Evolutionary conservation across 2,329 filamentous ascomycete species (phyloP), one percentile per base, ranked within the genome.

Genomic region (Trichoderma atroviride): DNA sequence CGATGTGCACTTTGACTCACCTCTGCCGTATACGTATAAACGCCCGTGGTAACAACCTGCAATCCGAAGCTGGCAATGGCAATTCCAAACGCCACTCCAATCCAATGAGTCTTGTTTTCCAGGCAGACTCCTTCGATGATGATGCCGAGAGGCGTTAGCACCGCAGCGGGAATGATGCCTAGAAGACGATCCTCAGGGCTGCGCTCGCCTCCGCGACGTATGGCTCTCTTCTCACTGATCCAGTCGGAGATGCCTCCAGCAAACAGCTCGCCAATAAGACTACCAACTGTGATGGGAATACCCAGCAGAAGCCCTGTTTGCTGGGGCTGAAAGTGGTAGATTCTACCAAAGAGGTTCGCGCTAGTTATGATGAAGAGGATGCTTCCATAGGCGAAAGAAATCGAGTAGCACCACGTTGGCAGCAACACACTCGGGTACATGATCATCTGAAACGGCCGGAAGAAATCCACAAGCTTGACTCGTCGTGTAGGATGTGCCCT

Each of bases 71-170:
- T 66, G 7, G 63, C 52, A 29, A 66, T 66, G 29, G 63, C 63
- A 50, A 66, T 66, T 66, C 63, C 63, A n/a, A 66, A 35, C 3
- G 63, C 63, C 27, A 66, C 63, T 27, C 63, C 63, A n/a, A 66
- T 66, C 63, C 63, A 58, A n/a, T 66, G 63, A 19, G 63, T 58
- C 40, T 58, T 66, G 6, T 66, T 58, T 40, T 66, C 27, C n/a
- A 66, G 52, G 14, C 63, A 66, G 5, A 66, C 63, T 9, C 63
- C 63, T 31, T 66, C 63, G 31, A 66, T 66, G 19, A 66, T 66
- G 13, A 66, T 55, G 11, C 63, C 63, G 35, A 66, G 37, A 50
- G 63, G 63, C 1, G 55, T 58, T 9, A 66, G 29, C 9, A 66
- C 5, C n/a, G 14, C 53, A 2, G 63, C 24, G 13, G 63, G 63